Percentiles rank a stretch among this genome's conserved stretches.
Conservation (phyloP, 2,329 filamentous ascomycete genomes). For the Paecilomyces variotii region DNA sequence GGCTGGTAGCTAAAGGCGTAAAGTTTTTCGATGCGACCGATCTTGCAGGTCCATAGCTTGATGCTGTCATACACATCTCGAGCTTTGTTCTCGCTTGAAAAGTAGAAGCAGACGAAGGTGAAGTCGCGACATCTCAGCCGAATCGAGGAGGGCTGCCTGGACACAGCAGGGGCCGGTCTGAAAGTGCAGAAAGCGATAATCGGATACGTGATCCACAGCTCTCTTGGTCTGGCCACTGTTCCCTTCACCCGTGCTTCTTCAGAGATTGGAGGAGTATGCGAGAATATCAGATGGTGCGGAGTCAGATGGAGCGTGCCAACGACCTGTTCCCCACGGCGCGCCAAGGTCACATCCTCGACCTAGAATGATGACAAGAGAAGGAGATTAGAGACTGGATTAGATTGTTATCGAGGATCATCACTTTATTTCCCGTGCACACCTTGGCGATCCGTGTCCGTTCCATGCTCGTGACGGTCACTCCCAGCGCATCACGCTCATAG, state of each 20-base stretch:
- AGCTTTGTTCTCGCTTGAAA: conserved; percentile 63
- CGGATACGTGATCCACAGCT: conserved; percentile 91
- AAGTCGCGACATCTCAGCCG: conserved; percentile 89
- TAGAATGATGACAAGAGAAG: conserved; percentile 11
- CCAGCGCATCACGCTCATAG: not conserved
- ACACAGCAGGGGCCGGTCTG: conserved; percentile 61
- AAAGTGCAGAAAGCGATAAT: conserved; percentile 78
- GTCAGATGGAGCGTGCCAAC: conserved; percentile 55
- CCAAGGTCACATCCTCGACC: conserved; percentile 52
- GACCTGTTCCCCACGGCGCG: conserved; percentile 48
- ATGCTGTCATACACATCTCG: conserved; percentile 85
- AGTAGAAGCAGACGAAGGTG: conserved; percentile 86
- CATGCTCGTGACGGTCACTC: conserved; percentile 20
- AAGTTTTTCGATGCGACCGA: conserved; percentile 77
- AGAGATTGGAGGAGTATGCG: conserved; percentile 41
- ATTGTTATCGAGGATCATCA: not conserved
- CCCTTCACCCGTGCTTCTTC: conserved; percentile 34
- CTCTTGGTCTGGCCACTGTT: conserved; percentile 46
- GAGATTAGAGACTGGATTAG: not conserved
- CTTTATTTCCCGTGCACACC: conserved; percentile 14
- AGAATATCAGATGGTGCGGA: conserved; percentile 58
- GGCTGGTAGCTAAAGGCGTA: conserved; percentile 85
- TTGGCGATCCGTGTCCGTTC: conserved; percentile 39
- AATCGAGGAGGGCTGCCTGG: conserved; percentile 69
- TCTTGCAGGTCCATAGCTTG: conserved; percentile 67